Evolutionary conservation across 2,329 filamentous ascomycete species (phyloP).

Genomic region (Dendryphion nanum): DNA sequence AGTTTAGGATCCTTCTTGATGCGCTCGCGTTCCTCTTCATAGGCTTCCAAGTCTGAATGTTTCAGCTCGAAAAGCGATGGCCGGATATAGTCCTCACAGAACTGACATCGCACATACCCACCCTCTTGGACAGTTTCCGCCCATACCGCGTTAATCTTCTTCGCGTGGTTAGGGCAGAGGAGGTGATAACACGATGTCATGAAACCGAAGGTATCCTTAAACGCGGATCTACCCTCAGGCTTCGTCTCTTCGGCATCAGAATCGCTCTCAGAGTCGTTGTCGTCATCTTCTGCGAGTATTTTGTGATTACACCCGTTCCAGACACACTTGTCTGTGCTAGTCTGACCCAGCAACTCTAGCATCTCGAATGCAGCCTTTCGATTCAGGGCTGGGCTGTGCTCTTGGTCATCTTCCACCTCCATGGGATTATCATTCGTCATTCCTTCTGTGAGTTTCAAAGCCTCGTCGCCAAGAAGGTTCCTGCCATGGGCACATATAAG

Average conservation of each 20-base stretch:
- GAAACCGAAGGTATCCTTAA: constrained; percentile 66
- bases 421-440: constrained; percentile 83
- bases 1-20: constrained; percentile 53
- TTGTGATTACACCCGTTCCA: constrained; percentile 56
- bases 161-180: constrained; percentile 73
- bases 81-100: constrained; percentile 65
- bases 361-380: constrained; percentile 80
- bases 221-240: constrained; percentile 2
- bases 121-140: constrained; percentile 42
- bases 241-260: constrained; percentile 54
- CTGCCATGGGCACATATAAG: constrained; percentile 93
- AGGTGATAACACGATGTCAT: constrained; percentile 89
- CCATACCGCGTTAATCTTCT: constrained; percentile 56
- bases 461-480: constrained; percentile 81
- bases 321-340: constrained; percentile 71
- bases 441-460: constrained; percentile 76
- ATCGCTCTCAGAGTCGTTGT: constrained; percentile 48
- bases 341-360: constrained; percentile 80
- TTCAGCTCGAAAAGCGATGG: constrained; percentile 68
- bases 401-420: constrained; percentile 78
- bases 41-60: constrained; percentile 52
- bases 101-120: constrained; percentile 60
- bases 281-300: constrained; percentile 32
- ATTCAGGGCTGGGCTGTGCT: constrained; percentile 57
- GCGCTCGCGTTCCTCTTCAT: constrained; percentile 57